phyloP scores from a whole-genome alignment of 2,329 filamentous ascomycete genomes.

The Alternaria metachromatica region DNA sequence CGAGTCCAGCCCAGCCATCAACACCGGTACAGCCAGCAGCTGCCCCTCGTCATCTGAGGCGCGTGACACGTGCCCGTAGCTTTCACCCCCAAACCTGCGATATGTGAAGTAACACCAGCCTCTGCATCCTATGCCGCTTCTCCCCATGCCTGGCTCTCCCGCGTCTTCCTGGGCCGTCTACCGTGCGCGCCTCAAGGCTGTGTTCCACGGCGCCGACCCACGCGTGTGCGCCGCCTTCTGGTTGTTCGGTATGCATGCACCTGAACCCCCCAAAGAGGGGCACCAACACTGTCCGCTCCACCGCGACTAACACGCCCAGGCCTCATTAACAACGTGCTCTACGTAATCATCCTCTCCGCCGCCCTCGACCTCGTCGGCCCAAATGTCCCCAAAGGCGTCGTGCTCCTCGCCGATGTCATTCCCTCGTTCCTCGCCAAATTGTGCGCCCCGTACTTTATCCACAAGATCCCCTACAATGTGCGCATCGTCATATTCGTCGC shows the following conservation, averaged over 20 bases:
- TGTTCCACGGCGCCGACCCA: slow-evolving; percentile 72
- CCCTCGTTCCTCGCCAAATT: slow-evolving; percentile 90
- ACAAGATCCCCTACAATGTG: slow-evolving; percentile 78
- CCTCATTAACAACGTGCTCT: slow-evolving; percentile 95
- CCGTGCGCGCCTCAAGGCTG: slow-evolving; percentile 66
- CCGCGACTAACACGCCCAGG: slow-evolving; percentile 57
- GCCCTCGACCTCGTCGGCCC: slow-evolving; percentile 94
- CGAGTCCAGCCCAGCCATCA: neutral
- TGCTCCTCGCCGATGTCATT: slow-evolving; percentile 90
- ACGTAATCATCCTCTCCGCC: slow-evolving; percentile 94
- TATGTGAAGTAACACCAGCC: slow-evolving; percentile 7
- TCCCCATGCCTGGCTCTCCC: slow-evolving; percentile 65
- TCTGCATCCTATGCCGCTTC: slow-evolving; percentile 39
- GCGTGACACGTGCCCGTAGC: neutral
- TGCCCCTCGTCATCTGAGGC: slow-evolving; percentile 3
- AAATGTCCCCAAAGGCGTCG: slow-evolving; percentile 83
- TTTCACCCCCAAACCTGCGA: neutral
- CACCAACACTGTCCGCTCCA: neutral
- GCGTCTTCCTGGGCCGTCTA: slow-evolving; percentile 77
- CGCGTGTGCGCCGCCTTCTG: slow-evolving; percentile 84
- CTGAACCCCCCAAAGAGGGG: neutral
- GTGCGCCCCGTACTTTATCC: slow-evolving; percentile 91
- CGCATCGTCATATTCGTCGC: slow-evolving; percentile 77
- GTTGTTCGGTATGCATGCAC: slow-evolving; percentile 74
- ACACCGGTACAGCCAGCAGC: neutral